Percentiles rank a stretch among this genome's conserved stretches.
Evolutionary conservation across 139 green algal species (phyloP).

Genomic region (Chlamydomonas incerta): DNA sequence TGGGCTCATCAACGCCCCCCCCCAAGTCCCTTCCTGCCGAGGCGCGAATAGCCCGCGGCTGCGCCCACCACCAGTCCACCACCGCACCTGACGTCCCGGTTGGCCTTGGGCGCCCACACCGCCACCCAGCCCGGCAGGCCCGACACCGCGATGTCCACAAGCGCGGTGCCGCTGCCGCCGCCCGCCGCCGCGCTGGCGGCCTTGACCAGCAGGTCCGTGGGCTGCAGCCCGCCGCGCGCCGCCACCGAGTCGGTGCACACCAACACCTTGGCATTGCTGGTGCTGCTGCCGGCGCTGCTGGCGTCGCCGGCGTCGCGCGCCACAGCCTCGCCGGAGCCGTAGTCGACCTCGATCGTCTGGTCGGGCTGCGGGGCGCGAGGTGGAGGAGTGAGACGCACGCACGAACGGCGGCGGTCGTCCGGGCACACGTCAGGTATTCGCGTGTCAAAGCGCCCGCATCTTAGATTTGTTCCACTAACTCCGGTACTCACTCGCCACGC

Average conservation of each 20-base stretch:
- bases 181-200: background rate
- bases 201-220: constrained; percentile 44
- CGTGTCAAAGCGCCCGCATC: too few species aligned
- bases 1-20: background rate
- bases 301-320: background rate
- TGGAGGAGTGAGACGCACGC: background rate
- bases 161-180: background rate
- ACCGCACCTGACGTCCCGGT: constrained; percentile 42
- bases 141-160: constrained; percentile 82
- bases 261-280: constrained; percentile 33
- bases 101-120: constrained; percentile 43
- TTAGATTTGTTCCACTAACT: too few species aligned
- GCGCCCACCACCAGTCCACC: too few species aligned
- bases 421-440: too few species aligned
- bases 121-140: constrained; percentile 64
- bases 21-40: too few species aligned
- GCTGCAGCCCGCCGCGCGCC: constrained; percentile 72
- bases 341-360: constrained; percentile 20
- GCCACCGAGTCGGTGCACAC: constrained; percentile 59
- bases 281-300: background rate
- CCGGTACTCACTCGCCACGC: too few species aligned
- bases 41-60: too few species aligned
- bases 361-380: background rate
- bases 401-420: too few species aligned
- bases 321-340: background rate